A percentile compares a stretch with the other conserved stretches of the same genome.
phyloP scores from a whole-genome alignment of 2,329 filamentous ascomycete genomes.

The Bertia moriformis region DNA sequence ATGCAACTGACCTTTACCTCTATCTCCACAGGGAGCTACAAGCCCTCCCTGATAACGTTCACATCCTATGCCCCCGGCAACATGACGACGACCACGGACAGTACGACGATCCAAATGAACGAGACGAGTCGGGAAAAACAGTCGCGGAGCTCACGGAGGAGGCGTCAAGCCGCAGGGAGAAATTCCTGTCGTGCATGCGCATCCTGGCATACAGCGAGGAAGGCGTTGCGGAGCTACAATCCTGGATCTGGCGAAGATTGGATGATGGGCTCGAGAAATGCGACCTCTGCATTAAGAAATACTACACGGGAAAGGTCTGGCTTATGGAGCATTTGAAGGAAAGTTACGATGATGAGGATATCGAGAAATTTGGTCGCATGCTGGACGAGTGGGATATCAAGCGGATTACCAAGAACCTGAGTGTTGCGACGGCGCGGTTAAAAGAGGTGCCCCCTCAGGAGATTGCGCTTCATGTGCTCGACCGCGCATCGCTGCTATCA shows the following conservation, averaged over 20 bases:
- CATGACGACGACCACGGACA: slow-evolving; percentile 22
- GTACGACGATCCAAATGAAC: slow-evolving; percentile 19
- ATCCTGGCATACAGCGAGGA: slow-evolving; percentile 28
- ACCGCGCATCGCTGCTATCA: neutral
- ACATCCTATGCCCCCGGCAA: slow-evolving; percentile 26
- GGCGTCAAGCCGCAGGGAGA: slow-evolving; percentile 20
- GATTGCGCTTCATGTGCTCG: neutral
- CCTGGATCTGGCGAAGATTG: slow-evolving; percentile 23
- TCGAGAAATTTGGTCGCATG: slow-evolving; percentile 24
- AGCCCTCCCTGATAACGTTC: slow-evolving; percentile 20
- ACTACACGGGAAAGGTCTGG: slow-evolving; percentile 28
- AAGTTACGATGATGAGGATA: slow-evolving; percentile 27
- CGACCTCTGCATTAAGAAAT: slow-evolving; percentile 29
- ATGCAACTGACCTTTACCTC: too few relatives aligned
- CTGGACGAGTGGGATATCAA: slow-evolving; percentile 27
- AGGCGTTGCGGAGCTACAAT: slow-evolving; percentile 24
- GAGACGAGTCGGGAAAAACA: slow-evolving; percentile 13
- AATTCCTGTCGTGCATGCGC: slow-evolving; percentile 27
- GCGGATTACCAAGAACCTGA: slow-evolving; percentile 26
- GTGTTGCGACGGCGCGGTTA: slow-evolving; percentile 19
- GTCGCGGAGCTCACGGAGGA: slow-evolving; percentile 15
- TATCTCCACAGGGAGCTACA: slow-evolving; percentile 23
- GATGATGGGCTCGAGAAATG: slow-evolving; percentile 27
- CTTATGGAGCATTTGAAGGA: slow-evolving; percentile 24
- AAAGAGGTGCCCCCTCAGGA: slow-evolving; percentile 4